Base-by-base conservation (phyloP, 768 basidiomycete genomes). In the Psilocybe tampanensis region DNA sequence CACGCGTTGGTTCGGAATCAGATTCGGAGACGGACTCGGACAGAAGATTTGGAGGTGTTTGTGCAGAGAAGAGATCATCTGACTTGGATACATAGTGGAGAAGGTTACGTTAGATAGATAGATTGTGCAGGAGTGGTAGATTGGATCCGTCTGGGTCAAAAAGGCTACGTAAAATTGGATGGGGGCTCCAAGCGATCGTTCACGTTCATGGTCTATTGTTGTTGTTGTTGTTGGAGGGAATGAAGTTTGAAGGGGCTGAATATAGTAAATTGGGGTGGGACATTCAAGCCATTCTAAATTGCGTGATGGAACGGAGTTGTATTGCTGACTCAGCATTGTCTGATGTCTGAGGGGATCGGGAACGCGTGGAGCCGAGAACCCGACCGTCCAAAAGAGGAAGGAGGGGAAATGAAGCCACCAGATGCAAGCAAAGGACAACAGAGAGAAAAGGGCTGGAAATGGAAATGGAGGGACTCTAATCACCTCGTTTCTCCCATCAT, bases 381-480 rank as follows among this genome's bases (percentile, higher is more conserved):
- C 42, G 52, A 21, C n/a, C 33, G 17, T 36, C 39, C 44, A 13
- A 33, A 57, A 45, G 11, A 44, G 44, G 51, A 47, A 23, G 22
- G n/a, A 48, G 48, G 23, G 36, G 39, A 60, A 60, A 57, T 52
- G 56, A 52, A 55, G 61, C 61, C 55, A 59, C 58, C 43, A 32
- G 59, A 21, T 18, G 44, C 59, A 60, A 60, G 51, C 56, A 60
- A 19, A 8, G 13, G 17, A 8, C 26, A 59, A 64, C 59, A 64
- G 41, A 13, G 39, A 51, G 51, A 51, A 42, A 36, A 23, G 44
- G 34, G 13, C 11, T 21, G 23, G 22, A 51, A 18, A n/a, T 29
- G 17, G 41, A 21, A 15, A 49, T 64, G 59, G 51, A 59, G 58
- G 59, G 59, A 19, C 22, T 48, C n/a, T 13, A 48, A 60, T 63